These are phyloP conservation scores for Melampsora americana DNA, from an alignment of 1,284 basidiomycete genomes.

Conservation along the genomic window DNA sequence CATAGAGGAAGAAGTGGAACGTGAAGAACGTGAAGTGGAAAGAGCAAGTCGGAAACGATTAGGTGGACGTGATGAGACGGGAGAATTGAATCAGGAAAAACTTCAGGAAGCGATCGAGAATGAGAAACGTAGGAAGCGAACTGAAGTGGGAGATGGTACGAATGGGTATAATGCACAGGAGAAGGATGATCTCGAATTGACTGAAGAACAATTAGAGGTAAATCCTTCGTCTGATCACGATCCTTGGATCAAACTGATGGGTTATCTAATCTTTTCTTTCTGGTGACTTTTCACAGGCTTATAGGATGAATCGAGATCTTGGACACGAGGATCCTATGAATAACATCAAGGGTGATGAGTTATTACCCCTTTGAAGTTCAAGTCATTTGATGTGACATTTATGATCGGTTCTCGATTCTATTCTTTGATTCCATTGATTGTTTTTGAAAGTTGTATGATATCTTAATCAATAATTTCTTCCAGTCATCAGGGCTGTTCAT, in stretches of 20 bases:
- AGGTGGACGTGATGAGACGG: constrained; percentile 59
- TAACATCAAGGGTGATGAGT: constrained; percentile 66
- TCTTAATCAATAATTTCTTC: no score
- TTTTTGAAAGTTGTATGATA: no score
- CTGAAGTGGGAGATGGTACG: constrained; percentile 62
- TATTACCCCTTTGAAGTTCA: constrained; percentile 48
- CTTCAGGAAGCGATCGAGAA: constrained; percentile 69
- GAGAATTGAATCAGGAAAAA: constrained; percentile 69
- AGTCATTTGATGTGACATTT: background rate
- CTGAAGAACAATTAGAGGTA: constrained; percentile 61
- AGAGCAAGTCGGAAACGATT: constrained; percentile 53
- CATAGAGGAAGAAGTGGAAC: constrained; percentile 43
- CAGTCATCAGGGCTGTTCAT: no score
- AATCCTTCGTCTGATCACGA: constrained; percentile 58
- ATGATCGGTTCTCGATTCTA: no score
- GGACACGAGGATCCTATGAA: constrained; percentile 81
- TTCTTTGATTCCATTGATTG: no score
- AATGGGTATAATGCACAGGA: constrained; percentile 56
- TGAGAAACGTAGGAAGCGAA: constrained; percentile 70
- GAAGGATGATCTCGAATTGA: constrained; percentile 55
- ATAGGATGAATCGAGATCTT: constrained; percentile 66
- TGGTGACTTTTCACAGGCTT: constrained; percentile 66
- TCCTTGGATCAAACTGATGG: constrained; percentile 62
- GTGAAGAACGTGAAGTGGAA: constrained; percentile 50
- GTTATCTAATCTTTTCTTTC: constrained; percentile 61